Base-by-base conservation (phyloP, 2,329 filamentous ascomycete species). In the Magnaporthales sp. region DNA sequence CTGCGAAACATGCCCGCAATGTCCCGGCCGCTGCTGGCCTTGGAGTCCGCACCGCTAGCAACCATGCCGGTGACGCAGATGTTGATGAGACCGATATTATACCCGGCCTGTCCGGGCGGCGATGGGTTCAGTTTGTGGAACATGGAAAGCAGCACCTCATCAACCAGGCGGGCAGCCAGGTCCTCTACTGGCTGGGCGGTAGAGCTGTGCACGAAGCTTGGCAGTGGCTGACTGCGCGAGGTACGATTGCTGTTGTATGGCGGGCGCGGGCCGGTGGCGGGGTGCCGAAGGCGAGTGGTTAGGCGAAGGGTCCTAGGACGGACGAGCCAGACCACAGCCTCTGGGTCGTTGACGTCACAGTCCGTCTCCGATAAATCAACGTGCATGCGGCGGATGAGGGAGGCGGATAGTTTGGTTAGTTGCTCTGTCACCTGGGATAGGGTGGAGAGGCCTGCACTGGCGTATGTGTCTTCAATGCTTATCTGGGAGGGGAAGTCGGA, bases 381-480 rank as follows among this genome's bases (percentile, higher is more conserved):
- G 60, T 89, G 87, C 90, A 97, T 93, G 32, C 93, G 85, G 32
- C 86, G 85, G 13, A 97, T 76, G 10, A 98, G 80, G 70, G 90
- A 92, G 13, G 80, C 81, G 0, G 90, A 83, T 2, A 97, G 79
- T 68, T 85, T 83, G n/a, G 80, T 77, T 56, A 97, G 80, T 76
- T 96, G 89, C 69, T 85, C 86, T 58, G 80, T 78, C 31, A 96
- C 86, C 67, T 88, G 83, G 0, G 85, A 76, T 65, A 89, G 74
- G 0, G 83, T 87, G 70, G 90, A 85, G 1, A 97, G 80, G 0
- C 88, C 86, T 27, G 86, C 84, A 1, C 84, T 81, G 38, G 84
- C 81, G 75, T 96, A 98, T 19, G 92, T 95, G 77, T 98, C 93
- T 74, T 98, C 94, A 69, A 98, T 95, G 75, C 92, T 95, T 74